phyloP scores from a whole-genome alignment of 495 filamentous ascomycete genomes.

The Letharia columbiana region DNA sequence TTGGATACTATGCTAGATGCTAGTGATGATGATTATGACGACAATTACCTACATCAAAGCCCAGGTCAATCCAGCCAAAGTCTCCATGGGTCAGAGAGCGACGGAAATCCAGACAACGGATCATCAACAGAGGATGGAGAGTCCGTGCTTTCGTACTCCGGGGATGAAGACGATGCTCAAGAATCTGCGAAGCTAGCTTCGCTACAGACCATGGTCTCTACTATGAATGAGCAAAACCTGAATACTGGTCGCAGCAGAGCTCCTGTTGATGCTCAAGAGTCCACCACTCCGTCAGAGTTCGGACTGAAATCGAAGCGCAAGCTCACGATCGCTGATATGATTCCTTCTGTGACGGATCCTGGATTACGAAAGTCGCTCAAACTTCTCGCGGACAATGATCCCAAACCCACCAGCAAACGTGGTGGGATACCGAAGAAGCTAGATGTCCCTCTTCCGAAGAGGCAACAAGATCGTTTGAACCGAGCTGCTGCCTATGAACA shows the following conservation, averaged over 20 bases:
- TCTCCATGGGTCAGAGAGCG: conserved; percentile 38
- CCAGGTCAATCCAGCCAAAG: conserved; percentile 26
- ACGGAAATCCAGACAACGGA: conserved; percentile 40
- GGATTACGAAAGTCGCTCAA: conserved; percentile 72
- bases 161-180: conserved; percentile 51
- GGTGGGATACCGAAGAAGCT: conserved; percentile 61
- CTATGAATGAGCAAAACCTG: conserved; percentile 41
- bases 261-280: conserved; percentile 38
- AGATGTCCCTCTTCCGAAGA: conserved; percentile 74
- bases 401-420: conserved; percentile 39
- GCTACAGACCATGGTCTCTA: conserved; percentile 61
- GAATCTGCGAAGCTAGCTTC: conserved; percentile 54
- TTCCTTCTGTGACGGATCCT: conserved; percentile 65
- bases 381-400: conserved; percentile 40
- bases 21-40: conserved; percentile 41
- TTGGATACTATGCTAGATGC: conserved; percentile 74
- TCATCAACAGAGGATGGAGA: conserved; percentile 42
- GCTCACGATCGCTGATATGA: conserved; percentile 70
- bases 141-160: conserved; percentile 43
- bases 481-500: conserved; percentile 81
- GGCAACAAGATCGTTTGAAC: conserved; percentile 81
- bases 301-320: conserved; percentile 55
- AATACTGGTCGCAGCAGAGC: conserved; percentile 25
- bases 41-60: conserved; percentile 26
- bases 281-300: conserved; percentile 47